Evolutionary conservation across 108 stramenopile genomes (phyloP).

Genomic region (Cyclostephanos invisitatus): DNA sequence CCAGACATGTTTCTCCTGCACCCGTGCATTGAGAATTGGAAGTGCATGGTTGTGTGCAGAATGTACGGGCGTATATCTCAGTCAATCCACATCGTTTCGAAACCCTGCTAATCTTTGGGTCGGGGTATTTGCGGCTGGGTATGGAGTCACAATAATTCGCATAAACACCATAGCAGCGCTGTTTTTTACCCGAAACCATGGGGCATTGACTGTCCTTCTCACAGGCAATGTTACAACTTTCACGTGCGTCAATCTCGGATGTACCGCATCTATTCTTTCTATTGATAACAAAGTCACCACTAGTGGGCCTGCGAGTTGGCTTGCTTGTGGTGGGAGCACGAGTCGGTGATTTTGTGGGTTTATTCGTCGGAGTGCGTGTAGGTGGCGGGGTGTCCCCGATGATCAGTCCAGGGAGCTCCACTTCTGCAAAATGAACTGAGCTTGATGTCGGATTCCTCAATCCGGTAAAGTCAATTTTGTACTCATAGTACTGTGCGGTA

Average conservation of each 20-base stretch:
- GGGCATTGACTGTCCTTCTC: constrained; percentile 8
- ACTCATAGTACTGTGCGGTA: constrained; percentile 10
- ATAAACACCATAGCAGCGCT: constrained; percentile 4
- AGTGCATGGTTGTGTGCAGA: constrained; percentile 19
- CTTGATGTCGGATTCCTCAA: not conserved
- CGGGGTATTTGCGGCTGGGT: constrained; percentile 2
- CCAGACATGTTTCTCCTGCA: constrained; percentile 1
- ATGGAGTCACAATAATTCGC: constrained; percentile 36
- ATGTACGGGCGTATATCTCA: constrained; percentile 28
- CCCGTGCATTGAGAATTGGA: not conserved
- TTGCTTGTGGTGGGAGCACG: constrained; percentile 6
- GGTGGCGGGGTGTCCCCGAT: not conserved
- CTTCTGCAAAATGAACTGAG: not conserved
- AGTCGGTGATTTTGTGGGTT: constrained; percentile 20
- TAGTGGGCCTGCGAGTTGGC: constrained; percentile 10
- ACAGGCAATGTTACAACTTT: not conserved
- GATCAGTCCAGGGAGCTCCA: constrained; percentile 14
- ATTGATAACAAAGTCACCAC: not conserved
- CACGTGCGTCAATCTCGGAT: not conserved
- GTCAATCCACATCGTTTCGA: constrained; percentile 14
- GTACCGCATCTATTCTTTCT: not conserved
- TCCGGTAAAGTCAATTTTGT: constrained; percentile 12
- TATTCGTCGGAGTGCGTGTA: constrained; percentile 3
- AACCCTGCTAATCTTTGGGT: constrained; percentile 10
- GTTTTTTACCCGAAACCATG: not conserved